Evolutionary conservation across 2,329 filamentous ascomycete species (phyloP).

Genomic region (Apiospora hydei): DNA sequence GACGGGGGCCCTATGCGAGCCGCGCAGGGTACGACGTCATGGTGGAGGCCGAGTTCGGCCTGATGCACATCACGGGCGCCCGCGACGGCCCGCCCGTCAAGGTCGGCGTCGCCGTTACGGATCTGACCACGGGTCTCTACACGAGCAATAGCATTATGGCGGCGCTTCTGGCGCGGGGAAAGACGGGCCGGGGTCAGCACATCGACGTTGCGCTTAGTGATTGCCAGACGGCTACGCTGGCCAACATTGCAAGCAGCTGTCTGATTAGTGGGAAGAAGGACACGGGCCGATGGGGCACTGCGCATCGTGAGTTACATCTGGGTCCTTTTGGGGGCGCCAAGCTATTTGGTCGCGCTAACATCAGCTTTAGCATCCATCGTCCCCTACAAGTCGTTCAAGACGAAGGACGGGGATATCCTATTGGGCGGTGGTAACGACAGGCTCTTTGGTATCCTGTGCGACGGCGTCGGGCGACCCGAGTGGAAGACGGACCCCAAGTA

Average conservation of each 20-base stretch:
- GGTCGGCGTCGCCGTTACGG: slow-evolving; percentile 95
- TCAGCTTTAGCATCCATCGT: slow-evolving; percentile 83
- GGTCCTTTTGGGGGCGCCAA: not conserved
- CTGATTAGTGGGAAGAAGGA: slow-evolving; percentile 89
- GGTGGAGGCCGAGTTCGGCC: slow-evolving; percentile 96
- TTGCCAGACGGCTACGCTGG: slow-evolving; percentile 90
- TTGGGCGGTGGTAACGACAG: slow-evolving; percentile 77
- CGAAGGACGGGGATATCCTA: slow-evolving; percentile 73
- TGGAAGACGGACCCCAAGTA: slow-evolving; percentile 68
- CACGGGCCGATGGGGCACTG: slow-evolving; percentile 91
- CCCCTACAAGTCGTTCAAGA: slow-evolving; percentile 86
- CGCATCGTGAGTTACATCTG: slow-evolving; percentile 72
- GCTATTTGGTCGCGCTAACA: slow-evolving; percentile 23
- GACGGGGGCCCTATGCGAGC: slow-evolving; percentile 86
- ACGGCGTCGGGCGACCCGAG: slow-evolving; percentile 63
- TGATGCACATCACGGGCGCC: slow-evolving; percentile 97
- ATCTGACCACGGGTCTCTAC: slow-evolving; percentile 93
- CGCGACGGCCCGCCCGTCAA: slow-evolving; percentile 92
- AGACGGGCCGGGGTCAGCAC: slow-evolving; percentile 84
- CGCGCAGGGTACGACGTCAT: slow-evolving; percentile 98
- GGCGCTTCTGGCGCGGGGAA: slow-evolving; percentile 77
- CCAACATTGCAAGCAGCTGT: slow-evolving; percentile 94
- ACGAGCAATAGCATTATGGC: slow-evolving; percentile 97
- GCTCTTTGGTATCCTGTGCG: slow-evolving; percentile 70
- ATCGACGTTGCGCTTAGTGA: slow-evolving; percentile 92